These are phyloP conservation scores for Dalbergia cochinchinensis DNA, from an alignment of 306 rosid genomes.

Conservation along the genomic window DNA sequence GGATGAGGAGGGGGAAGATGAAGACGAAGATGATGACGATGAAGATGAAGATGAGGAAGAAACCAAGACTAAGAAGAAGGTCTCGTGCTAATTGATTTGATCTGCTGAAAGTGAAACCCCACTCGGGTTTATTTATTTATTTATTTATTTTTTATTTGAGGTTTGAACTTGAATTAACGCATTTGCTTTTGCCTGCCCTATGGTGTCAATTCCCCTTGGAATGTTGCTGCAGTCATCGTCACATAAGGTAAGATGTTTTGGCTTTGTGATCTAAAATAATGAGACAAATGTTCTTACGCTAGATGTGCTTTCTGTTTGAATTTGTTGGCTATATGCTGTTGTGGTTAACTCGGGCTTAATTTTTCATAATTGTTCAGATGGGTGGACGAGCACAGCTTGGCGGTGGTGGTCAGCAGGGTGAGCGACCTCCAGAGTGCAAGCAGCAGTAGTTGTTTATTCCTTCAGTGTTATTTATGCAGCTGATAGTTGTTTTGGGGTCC, in stretches of 20 bases:
- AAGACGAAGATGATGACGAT: constrained; percentile 51
- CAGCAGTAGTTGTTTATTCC: constrained; percentile 67
- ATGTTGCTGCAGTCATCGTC: constrained; percentile 54
- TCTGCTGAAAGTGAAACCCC: background rate
- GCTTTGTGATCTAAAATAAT: background rate
- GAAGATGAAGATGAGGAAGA: constrained; percentile 63
- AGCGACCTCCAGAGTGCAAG: constrained; percentile 91
- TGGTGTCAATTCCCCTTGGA: constrained; percentile 6
- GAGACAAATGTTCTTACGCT: background rate
- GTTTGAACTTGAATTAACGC: background rate
- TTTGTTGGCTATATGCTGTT: background rate
- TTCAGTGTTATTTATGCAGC: constrained; percentile 22
- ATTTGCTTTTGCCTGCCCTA: background rate
- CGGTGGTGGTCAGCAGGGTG: constrained; percentile 62
- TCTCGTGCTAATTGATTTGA: constrained; percentile 10
- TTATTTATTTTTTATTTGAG: background rate
- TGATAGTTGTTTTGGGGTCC: constrained; percentile 35
- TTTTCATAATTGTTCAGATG: constrained; percentile 55
- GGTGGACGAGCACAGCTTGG: constrained; percentile 54
- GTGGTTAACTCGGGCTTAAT: background rate
- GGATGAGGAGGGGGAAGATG: constrained; percentile 59
- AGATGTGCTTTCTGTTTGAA: background rate
- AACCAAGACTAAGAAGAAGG: constrained; percentile 70
- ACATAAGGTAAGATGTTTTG: constrained; percentile 56
- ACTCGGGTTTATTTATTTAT: background rate